phyloP scores from a whole-genome alignment of 352 stramenopile genomes.

The Globisporangium spiculum region DNA sequence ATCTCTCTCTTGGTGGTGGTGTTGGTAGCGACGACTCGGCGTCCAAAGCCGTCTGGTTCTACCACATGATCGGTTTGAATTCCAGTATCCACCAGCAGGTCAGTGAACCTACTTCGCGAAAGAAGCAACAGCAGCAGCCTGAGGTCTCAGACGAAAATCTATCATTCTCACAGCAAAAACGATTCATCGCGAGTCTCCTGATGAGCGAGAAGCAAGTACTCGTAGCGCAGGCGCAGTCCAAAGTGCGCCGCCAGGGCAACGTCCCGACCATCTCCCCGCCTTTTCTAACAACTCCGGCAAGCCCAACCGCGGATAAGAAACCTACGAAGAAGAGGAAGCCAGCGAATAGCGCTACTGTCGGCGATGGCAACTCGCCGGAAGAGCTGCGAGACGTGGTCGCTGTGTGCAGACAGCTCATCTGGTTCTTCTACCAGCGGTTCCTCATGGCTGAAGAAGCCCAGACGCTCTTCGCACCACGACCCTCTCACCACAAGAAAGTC shows the following conservation, averaged over 20 bases:
- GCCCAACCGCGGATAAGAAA: background rate
- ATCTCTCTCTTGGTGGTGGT: too few relatives aligned
- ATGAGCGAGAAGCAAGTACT: slow-evolving; percentile 35
- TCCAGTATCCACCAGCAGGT: background rate
- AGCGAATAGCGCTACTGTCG: background rate
- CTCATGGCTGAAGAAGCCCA: slow-evolving; percentile 46
- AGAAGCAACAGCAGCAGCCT: slow-evolving; percentile 11
- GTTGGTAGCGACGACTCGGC: background rate
- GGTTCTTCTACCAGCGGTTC: slow-evolving; percentile 59
- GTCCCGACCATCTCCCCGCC: slow-evolving; percentile 31
- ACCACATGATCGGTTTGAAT: background rate
- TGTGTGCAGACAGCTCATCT: slow-evolving; percentile 38
- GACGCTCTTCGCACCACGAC: slow-evolving; percentile 4
- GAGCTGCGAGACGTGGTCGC: slow-evolving; percentile 9
- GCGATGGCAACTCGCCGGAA: slow-evolving; percentile 3
- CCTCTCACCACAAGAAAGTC: background rate
- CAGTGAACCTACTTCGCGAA: background rate
- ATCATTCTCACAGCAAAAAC: slow-evolving; percentile 6
- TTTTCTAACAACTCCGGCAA: background rate
- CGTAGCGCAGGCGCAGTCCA: slow-evolving; percentile 28
- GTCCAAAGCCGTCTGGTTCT: slow-evolving; percentile 4
- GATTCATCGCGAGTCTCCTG: slow-evolving; percentile 36
- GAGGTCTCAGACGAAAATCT: background rate
- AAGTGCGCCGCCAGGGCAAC: slow-evolving; percentile 32
- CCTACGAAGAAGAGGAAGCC: slow-evolving; percentile 13